Evolutionary conservation across 192 early-diverging fungal genomes (phyloP), one percentile per base, ranked within the genome.

Genomic region (Coemansia sp.): DNA sequence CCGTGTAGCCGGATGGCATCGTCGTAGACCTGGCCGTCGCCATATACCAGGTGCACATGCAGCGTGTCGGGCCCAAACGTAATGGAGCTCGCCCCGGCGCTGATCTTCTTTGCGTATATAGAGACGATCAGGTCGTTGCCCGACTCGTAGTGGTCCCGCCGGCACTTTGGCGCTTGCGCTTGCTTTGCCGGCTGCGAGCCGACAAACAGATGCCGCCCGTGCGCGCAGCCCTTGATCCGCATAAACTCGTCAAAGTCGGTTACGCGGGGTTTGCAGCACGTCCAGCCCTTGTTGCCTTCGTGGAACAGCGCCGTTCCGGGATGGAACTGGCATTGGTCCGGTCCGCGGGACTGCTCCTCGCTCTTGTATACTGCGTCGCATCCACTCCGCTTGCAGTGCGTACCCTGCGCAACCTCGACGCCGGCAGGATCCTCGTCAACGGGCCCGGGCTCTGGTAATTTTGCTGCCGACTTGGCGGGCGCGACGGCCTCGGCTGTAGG

Each of bases 221-320:
- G 76, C 29, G 79, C 85, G 71, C 96, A 99, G 25, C 96, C 96
- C 44, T 78, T 77, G 63, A 99, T 94, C 58, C 86, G 92, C 59
- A 97, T 71, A 50, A 99, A 97, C 67, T 96, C 93, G 26, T 99
- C 96, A 81, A 97, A 99, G 67, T 97, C 96, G 13, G 96, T 81
- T 2, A 94, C 94, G 50, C 91, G 86, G 28, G 92, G 82, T 42
- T 86, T 77, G 70, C 96, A 99, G 76, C 96, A 99, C 26, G 84
- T 84, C 89, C 89, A 98, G 18, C 94, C 94, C 79, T 97, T 97
- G 75, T 85, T 88, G 12, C 96, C 96, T 63, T 98, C 96, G 61
- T 97, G 96, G 76, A 99, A 99, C 26, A 99, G 74, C 6, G 93
- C 88, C 11, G 58, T 58, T 12, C 96, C 96, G 9, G 86, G 76